Conservation (phyloP, 495 filamentous ascomycete species). For the Neurospora hispaniola region DNA sequence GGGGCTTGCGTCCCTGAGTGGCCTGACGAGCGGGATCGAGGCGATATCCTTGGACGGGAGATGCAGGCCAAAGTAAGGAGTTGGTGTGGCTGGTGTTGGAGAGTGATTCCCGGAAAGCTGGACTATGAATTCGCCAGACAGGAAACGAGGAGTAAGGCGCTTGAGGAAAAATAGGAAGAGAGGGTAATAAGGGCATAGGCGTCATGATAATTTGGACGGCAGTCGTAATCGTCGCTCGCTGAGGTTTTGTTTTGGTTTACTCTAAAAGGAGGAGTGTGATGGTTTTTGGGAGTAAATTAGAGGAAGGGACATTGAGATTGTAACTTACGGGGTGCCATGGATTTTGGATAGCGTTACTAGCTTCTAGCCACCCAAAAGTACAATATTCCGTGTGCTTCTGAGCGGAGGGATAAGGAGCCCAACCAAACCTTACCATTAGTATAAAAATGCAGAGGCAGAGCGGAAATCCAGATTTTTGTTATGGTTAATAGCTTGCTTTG, state of each 20-base stretch:
- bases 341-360: neutral
- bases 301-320: neutral
- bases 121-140: conserved; percentile 20
- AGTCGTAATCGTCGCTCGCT: neutral
- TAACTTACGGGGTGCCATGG: neutral
- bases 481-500: neutral
- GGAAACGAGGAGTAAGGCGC: neutral
- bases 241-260: neutral
- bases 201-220: neutral
- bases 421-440: neutral
- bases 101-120: conserved; percentile 40
- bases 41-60: conserved; percentile 45
- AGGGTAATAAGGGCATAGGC: neutral
- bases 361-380: neutral
- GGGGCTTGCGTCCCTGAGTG: conserved; percentile 74
- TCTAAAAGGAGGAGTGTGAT: neutral
- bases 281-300: neutral
- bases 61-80: conserved; percentile 43
- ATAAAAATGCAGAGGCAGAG: neutral
- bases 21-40: conserved; percentile 61
- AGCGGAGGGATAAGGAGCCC: neutral
- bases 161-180: conserved; percentile 4
- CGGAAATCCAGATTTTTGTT: neutral
- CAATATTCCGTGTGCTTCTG: neutral
- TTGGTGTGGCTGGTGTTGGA: conserved; percentile 59